Evolutionary conservation across 23 red algal genomes (phyloP).

Genomic region (Gracilariopsis chorda): DNA sequence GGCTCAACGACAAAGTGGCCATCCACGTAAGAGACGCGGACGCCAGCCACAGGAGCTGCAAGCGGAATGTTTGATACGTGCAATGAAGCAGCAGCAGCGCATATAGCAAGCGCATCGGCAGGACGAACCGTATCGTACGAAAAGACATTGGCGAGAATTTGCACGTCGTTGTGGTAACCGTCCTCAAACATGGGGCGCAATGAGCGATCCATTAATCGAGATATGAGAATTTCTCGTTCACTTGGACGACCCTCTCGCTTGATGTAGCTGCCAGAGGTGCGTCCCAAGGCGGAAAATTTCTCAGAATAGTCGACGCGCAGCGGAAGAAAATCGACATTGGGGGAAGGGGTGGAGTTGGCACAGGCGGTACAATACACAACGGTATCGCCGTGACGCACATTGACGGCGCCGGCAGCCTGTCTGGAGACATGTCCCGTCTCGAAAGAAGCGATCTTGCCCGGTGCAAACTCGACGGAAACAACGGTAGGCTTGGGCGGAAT

Average conservation of each 20-base stretch:
- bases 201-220: conserved; percentile 88
- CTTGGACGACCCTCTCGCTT: conserved; percentile 83
- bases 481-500: conserved; percentile 33
- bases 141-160: conserved; percentile 87
- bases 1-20: conserved; percentile 72
- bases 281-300: conserved; percentile 82
- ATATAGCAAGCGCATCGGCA: conserved; percentile 77
- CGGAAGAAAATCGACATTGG: conserved; percentile 78
- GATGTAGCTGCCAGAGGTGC: conserved; percentile 82
- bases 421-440: conserved; percentile 88
- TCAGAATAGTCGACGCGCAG: conserved; percentile 97
- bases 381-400: conserved; percentile 77
- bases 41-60: conserved; percentile 65
- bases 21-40: conserved; percentile 68
- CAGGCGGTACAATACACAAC: conserved; percentile 94
- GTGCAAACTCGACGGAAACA: conserved; percentile 42
- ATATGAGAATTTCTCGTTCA: conserved; percentile 83
- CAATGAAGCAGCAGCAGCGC: conserved; percentile 74
- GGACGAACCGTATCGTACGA: conserved; percentile 70
- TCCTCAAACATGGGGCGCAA: conserved; percentile 84
- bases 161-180: conserved; percentile 88
- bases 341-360: neutral
- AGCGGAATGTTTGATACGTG: conserved; percentile 83
- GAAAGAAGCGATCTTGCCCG: conserved; percentile 37
- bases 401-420: conserved; percentile 93